Conservation (phyloP, 2,329 filamentous ascomycete genomes). For the Aureobasidium namibiae region DNA sequence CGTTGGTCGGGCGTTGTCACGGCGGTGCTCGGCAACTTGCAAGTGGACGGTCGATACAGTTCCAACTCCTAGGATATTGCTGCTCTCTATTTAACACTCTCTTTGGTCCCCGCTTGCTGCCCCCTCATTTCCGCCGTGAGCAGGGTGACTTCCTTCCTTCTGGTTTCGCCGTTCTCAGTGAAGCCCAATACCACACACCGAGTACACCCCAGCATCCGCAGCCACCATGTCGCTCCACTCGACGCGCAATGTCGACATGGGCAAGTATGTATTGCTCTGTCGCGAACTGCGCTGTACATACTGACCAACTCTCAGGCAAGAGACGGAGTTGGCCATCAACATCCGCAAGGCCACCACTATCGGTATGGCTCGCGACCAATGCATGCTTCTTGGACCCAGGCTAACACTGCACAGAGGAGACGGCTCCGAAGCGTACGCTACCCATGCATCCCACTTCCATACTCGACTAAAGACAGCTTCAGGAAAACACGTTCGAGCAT, state of each 20-base stretch:
- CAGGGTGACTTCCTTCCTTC: not conserved
- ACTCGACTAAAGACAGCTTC: constrained; percentile 24
- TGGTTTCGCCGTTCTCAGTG: not conserved
- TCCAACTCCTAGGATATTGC: not conserved
- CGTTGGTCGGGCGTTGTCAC: constrained; percentile 1
- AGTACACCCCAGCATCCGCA: not conserved
- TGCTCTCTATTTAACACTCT: constrained; percentile 5
- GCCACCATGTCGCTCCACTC: constrained; percentile 28
- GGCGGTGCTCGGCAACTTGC: not conserved
- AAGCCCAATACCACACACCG: not conserved
- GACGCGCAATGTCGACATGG: constrained; percentile 52
- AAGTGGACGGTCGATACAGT: not conserved
- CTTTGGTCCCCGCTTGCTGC: not conserved
- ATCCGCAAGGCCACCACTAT: constrained; percentile 61
- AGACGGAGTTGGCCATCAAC: constrained; percentile 57
- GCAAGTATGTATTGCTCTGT: constrained; percentile 40
- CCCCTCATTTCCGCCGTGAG: constrained; percentile 1
- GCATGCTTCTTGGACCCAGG: constrained; percentile 8
- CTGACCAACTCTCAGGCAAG: constrained; percentile 38
- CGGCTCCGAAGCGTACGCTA: constrained; percentile 55
- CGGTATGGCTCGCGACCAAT: constrained; percentile 32
- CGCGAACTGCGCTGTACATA: constrained; percentile 26
- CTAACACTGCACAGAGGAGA: constrained; percentile 44
- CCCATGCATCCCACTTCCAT: not conserved
- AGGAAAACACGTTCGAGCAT: constrained; percentile 93